Percentiles rank a stretch among this genome's conserved stretches.
Evolutionary conservation across 2,329 filamentous ascomycete genomes (phyloP).

Genomic region (Microdochium nivale): DNA sequence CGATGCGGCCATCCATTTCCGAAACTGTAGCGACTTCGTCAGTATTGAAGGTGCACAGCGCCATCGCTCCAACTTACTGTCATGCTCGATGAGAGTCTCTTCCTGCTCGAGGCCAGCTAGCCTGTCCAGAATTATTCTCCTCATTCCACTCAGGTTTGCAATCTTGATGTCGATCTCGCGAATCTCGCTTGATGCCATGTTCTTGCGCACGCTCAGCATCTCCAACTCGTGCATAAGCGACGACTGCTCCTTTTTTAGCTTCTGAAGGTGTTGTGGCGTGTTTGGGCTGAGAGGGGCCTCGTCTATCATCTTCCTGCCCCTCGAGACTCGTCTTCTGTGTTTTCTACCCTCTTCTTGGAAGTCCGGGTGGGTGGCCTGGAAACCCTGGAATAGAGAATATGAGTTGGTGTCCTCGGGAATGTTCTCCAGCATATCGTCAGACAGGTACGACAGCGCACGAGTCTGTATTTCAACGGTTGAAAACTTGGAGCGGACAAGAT

Average conservation of each 20-base stretch:
- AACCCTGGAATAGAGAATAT: conserved; percentile 94
- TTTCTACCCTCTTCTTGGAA: conserved; percentile 62
- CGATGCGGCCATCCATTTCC: conserved; percentile 52
- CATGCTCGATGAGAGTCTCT: conserved; percentile 81
- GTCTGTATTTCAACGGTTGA: conserved; percentile 91
- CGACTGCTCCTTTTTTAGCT: conserved; percentile 72
- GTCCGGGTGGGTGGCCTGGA: conserved; percentile 79
- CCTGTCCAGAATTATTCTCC: conserved; percentile 81
- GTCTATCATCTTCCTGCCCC: conserved; percentile 67
- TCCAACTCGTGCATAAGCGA: conserved; percentile 78
- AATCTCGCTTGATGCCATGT: conserved; percentile 96
- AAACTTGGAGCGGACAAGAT: conserved; percentile 85
- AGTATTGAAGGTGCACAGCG: not conserved
- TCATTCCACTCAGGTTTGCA: conserved; percentile 84
- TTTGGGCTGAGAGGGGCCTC: conserved; percentile 47
- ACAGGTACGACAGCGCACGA: conserved; percentile 76
- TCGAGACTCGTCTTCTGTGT: conserved; percentile 60
- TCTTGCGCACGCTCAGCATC: conserved; percentile 86
- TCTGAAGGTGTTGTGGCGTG: conserved; percentile 55
- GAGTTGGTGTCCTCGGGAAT: conserved; percentile 79
- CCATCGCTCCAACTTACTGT: conserved; percentile 45
- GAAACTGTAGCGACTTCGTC: conserved; percentile 41
- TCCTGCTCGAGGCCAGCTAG: conserved; percentile 83
- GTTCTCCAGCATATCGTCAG: conserved; percentile 82
- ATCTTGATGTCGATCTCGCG: conserved; percentile 96